These are phyloP conservation scores for Torulaspora microellipsoides DNA, from an alignment of 805 yeast species.

Conservation along the genomic window DNA sequence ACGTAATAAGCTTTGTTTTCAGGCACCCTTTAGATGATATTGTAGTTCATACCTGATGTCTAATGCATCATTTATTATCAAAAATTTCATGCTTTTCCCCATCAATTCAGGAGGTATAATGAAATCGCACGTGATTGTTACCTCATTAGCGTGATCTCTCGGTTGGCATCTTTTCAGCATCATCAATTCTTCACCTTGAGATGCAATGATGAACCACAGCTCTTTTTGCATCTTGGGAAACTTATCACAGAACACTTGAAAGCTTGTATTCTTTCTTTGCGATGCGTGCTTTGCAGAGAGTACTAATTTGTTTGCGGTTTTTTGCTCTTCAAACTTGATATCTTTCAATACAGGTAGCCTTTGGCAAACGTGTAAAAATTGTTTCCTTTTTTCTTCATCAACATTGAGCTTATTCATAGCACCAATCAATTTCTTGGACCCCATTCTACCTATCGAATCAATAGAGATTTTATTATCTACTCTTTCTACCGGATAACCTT, in stretches of 20 bases:
- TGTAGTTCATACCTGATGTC: constrained; percentile 44
- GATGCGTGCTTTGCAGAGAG: constrained; percentile 54
- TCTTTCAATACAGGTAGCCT: constrained; percentile 57
- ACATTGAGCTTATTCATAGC: constrained; percentile 34
- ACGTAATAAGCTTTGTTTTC: not conserved
- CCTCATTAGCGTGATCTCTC: constrained; percentile 29
- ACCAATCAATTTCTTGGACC: constrained; percentile 28
- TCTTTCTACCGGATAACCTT: constrained; percentile 16
- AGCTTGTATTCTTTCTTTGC: constrained; percentile 45
- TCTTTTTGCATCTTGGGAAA: constrained; percentile 92
- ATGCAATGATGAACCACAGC: constrained; percentile 79
- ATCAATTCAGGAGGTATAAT: constrained; percentile 46
- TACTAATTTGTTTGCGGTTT: constrained; percentile 32
- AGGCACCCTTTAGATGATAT: constrained; percentile 10
- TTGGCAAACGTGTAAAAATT: constrained; percentile 49
- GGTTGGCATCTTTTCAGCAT: constrained; percentile 78
- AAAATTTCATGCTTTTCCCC: constrained; percentile 44
- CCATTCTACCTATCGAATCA: constrained; percentile 41
- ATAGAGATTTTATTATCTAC: constrained; percentile 8
- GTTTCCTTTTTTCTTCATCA: constrained; percentile 38
- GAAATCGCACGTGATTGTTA: constrained; percentile 39
- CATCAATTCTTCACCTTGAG: constrained; percentile 48
- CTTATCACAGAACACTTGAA: constrained; percentile 66
- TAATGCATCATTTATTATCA: constrained; percentile 63
- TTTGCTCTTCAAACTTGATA: constrained; percentile 39